These are phyloP conservation scores for Pythium phragmiticola DNA, from an alignment of 352 stramenopile genomes.

Conservation along the genomic window DNA sequence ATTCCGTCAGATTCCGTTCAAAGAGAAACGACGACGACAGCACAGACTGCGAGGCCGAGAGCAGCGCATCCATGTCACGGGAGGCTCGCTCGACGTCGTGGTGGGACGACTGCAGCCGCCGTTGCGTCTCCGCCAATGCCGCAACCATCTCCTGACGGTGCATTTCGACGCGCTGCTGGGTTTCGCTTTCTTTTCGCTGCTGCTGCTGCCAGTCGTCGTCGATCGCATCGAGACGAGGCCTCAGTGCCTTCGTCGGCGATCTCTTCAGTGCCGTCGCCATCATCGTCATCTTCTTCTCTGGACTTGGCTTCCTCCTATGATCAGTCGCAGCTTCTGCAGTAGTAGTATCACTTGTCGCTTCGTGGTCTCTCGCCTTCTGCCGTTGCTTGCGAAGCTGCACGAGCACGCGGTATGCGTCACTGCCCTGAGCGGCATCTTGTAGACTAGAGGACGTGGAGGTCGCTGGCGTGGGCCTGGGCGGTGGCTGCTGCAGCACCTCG, in stretches of 20 bases:
- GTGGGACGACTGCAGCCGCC: slow-evolving; percentile 30
- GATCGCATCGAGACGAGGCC: background rate
- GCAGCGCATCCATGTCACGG: slow-evolving; percentile 29
- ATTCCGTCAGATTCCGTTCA: slow-evolving; percentile 45
- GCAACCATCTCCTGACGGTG: slow-evolving; percentile 27
- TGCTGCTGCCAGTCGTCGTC: slow-evolving; percentile 6
- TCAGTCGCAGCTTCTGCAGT: background rate
- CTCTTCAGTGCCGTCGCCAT: background rate
- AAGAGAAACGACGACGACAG: slow-evolving; percentile 59
- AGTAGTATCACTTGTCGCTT: background rate
- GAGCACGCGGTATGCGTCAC: slow-evolving; percentile 45
- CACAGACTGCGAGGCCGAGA: slow-evolving; percentile 35
- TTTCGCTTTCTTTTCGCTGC: background rate
- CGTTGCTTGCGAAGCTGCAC: slow-evolving; percentile 32
- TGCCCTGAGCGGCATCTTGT: slow-evolving; percentile 1
- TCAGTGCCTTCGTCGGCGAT: background rate
- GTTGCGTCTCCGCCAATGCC: slow-evolving; percentile 22
- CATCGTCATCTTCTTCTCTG: slow-evolving; percentile 5
- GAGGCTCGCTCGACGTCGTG: slow-evolving; percentile 21
- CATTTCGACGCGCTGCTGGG: background rate
- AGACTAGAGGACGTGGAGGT: background rate
- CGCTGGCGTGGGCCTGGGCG: background rate
- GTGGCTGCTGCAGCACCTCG: slow-evolving; percentile 41
- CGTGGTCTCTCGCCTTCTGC: slow-evolving; percentile 6
- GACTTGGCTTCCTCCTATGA: background rate